These are phyloP conservation scores for Diutina ranongensis DNA, from an alignment of 1,139 yeast species.

Conservation along the genomic window DNA sequence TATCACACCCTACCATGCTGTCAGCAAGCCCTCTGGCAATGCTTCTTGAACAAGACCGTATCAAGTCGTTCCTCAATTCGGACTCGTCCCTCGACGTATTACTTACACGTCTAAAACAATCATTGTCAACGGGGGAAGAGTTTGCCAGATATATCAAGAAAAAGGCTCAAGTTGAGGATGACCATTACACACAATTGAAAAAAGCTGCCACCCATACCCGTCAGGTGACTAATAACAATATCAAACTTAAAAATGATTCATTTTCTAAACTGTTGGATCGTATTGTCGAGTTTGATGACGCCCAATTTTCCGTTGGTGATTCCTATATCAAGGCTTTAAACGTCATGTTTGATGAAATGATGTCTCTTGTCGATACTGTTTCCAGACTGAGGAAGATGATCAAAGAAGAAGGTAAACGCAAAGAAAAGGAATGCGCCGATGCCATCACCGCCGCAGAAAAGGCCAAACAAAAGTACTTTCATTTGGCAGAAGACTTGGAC, in stretches of 20 bases:
- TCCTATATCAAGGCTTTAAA: slow-evolving; percentile 72
- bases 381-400: slow-evolving; percentile 59
- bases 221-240: slow-evolving; percentile 33
- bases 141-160: slow-evolving; percentile 68
- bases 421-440: slow-evolving; percentile 77
- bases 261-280: slow-evolving; percentile 56
- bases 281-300: slow-evolving; percentile 69
- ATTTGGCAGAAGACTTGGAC: slow-evolving; percentile 79
- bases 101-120: slow-evolving; percentile 63
- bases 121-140: slow-evolving; percentile 75
- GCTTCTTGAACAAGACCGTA: slow-evolving; percentile 7
- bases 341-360: slow-evolving; percentile 77
- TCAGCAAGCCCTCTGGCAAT: slow-evolving; percentile 5
- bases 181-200: slow-evolving; percentile 60
- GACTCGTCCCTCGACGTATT: slow-evolving; percentile 50
- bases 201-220: slow-evolving; percentile 51
- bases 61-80: slow-evolving; percentile 13
- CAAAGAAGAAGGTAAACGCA: slow-evolving; percentile 72
- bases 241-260: slow-evolving; percentile 52
- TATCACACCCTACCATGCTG: not conserved
- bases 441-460: slow-evolving; percentile 78
- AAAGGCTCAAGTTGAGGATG: slow-evolving; percentile 70
- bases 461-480: slow-evolving; percentile 72
- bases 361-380: slow-evolving; percentile 60
- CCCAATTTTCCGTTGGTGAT: slow-evolving; percentile 56